Percentiles rank a stretch among this genome's conserved stretches.
Conservation (phyloP, 2,329 filamentous ascomycete species). For the Ophiocordyceps unilateralis region DNA sequence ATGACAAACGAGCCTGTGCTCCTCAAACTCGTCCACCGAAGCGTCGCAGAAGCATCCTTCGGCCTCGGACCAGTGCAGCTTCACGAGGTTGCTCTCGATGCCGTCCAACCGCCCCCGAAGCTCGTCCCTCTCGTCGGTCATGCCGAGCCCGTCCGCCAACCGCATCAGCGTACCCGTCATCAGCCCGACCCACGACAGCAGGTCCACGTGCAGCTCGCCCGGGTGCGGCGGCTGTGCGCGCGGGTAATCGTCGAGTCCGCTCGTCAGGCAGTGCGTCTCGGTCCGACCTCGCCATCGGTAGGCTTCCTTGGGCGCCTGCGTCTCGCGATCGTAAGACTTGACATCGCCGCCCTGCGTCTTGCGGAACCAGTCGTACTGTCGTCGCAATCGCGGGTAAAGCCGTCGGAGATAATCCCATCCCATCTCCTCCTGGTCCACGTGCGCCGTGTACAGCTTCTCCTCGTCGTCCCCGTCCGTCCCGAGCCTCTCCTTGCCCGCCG, state of each 20-base stretch:
- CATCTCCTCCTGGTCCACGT: constrained; percentile 49
- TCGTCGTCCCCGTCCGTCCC: constrained; percentile 10
- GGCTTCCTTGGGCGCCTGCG: constrained; percentile 75
- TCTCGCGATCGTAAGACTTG: constrained; percentile 77
- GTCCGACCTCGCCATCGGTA: constrained; percentile 93
- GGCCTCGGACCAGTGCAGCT: constrained; percentile 79
- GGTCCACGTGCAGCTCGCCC: constrained; percentile 84
- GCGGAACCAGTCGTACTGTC: constrained; percentile 90
- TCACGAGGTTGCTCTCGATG: constrained; percentile 73
- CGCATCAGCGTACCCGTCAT: constrained; percentile 76
- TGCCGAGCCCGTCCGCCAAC: constrained; percentile 59
- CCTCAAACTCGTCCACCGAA: constrained; percentile 89
- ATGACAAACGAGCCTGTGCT: constrained; percentile 78
- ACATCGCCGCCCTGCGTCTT: constrained; percentile 81
- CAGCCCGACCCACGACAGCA: constrained; percentile 95
- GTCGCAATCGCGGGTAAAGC: constrained; percentile 73
- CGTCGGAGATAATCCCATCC: constrained; percentile 55
- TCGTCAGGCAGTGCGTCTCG: constrained; percentile 73
- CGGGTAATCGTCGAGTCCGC: constrained; percentile 91
- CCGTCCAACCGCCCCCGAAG: constrained; percentile 57
- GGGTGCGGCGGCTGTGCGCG: constrained; percentile 86
- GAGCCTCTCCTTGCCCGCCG: constrained; percentile 21
- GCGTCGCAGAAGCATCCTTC: constrained; percentile 82
- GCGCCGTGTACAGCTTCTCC: constrained; percentile 39
- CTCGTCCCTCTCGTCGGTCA: constrained; percentile 57